Evolutionary conservation across 2,329 filamentous ascomycete genomes (phyloP).

Genomic region (Fusarium setosum): DNA sequence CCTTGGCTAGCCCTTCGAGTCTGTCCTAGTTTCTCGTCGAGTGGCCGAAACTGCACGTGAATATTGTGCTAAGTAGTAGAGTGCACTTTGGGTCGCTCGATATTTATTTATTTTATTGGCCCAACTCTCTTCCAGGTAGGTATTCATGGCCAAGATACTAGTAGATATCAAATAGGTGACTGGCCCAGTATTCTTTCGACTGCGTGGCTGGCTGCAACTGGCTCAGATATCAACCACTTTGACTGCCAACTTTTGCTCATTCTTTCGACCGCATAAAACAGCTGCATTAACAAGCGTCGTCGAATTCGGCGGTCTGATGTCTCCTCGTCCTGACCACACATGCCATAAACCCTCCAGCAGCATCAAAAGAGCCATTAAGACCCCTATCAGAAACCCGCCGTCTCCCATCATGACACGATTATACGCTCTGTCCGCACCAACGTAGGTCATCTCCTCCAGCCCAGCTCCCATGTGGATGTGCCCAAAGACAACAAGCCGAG

Average conservation of each 20-base stretch:
- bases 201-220: background rate
- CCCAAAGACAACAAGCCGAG: conserved; percentile 51
- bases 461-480: conserved; percentile 47
- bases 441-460: background rate
- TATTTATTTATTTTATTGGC: too few species aligned
- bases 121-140: too few species aligned
- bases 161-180: background rate
- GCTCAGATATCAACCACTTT: conserved; percentile 3
- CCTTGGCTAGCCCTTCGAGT: too few species aligned
- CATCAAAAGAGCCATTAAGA: background rate
- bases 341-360: background rate
- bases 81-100: too few species aligned
- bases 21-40: too few species aligned
- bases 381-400: background rate
- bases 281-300: conserved; percentile 8
- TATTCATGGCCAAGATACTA: background rate
- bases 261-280: background rate
- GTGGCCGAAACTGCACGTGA: too few species aligned
- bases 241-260: background rate
- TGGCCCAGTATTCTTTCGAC: background rate
- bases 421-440: background rate
- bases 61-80: too few species aligned
- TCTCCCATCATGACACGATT: background rate
- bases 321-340: background rate
- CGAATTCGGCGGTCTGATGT: background rate